Conservation (phyloP, 805 yeast genomes). For the Torulaspora quercuum region DNA sequence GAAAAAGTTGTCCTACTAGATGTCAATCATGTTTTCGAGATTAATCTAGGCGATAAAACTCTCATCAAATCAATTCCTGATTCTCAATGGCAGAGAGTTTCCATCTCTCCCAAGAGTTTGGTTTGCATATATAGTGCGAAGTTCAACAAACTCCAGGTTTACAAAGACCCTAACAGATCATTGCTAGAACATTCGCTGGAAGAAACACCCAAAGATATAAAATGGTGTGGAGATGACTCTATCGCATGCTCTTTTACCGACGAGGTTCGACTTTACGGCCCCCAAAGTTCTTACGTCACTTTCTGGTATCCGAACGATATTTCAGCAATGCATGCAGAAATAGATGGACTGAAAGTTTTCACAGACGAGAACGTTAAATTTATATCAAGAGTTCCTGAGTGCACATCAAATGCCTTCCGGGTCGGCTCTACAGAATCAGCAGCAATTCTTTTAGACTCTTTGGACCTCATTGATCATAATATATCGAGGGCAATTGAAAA, state of each 20-base stretch:
- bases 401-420: conserved; percentile 60
- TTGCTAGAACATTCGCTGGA: conserved; percentile 30
- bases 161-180: conserved; percentile 35
- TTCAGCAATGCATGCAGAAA: conserved; percentile 46
- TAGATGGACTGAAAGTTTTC: conserved; percentile 71
- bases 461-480: conserved; percentile 58
- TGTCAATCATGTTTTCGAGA: conserved; percentile 21
- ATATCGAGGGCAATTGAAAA: conserved; percentile 82
- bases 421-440: conserved; percentile 84
- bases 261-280: conserved; percentile 67
- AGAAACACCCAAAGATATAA: conserved; percentile 44
- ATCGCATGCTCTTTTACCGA: conserved; percentile 58
- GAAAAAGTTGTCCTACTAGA: conserved; percentile 25
- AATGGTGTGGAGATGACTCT: conserved; percentile 88
- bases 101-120: conserved; percentile 35
- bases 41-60: conserved; percentile 9
- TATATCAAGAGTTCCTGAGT: conserved; percentile 56
- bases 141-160: conserved; percentile 46
- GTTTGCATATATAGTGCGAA: conserved; percentile 47
- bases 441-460: conserved; percentile 77
- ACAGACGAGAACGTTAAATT: conserved; percentile 56
- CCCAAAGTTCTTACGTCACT: conserved; percentile 48
- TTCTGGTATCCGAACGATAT: conserved; percentile 48
- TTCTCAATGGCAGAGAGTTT: conserved; percentile 31
- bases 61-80: conserved; percentile 12